Conservation (phyloP, 139 green algal species). For the Micractinium conductrix region DNA sequence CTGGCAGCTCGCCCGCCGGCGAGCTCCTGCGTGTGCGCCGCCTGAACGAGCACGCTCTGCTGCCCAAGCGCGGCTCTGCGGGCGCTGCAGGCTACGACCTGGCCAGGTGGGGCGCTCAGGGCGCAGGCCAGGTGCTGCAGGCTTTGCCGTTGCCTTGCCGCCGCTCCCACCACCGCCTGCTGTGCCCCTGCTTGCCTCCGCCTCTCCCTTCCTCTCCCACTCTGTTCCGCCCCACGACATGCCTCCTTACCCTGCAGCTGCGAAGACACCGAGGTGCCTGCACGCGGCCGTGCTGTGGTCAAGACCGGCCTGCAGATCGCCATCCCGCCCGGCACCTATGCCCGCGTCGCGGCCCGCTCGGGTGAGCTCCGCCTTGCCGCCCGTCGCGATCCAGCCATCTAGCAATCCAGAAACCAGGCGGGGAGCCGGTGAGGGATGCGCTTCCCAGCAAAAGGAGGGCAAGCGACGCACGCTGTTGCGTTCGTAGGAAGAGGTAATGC, state of each 20-base stretch:
- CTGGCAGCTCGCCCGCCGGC: background rate
- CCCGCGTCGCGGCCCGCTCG: slow-evolving; percentile 93
- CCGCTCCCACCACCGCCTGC: background rate
- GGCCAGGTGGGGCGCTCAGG: slow-evolving; percentile 62
- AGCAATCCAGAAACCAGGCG: too few relatives aligned
- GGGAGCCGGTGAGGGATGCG: too few relatives aligned
- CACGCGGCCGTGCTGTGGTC: slow-evolving; percentile 84
- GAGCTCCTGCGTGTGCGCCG: slow-evolving; percentile 84
- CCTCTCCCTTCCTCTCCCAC: background rate
- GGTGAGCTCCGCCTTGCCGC: too few relatives aligned
- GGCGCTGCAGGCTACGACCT: slow-evolving; percentile 96
- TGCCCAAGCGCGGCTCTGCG: slow-evolving; percentile 85
- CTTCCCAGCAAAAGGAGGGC: too few relatives aligned
- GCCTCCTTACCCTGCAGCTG: slow-evolving; percentile 62
- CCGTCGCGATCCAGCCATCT: too few relatives aligned
- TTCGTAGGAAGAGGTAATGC: too few relatives aligned
- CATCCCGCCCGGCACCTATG: slow-evolving; percentile 93
- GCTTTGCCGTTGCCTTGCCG: too few relatives aligned
- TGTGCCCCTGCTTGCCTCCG: too few relatives aligned
- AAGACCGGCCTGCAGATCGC: slow-evolving; percentile 92
- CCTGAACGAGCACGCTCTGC: slow-evolving; percentile 76
- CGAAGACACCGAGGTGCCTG: slow-evolving; percentile 85
- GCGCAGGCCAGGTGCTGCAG: too few relatives aligned
- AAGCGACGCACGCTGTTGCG: too few relatives aligned
- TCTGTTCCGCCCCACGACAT: too few relatives aligned